Percentiles rank a stretch among this genome's conserved stretches.
phyloP scores from a whole-genome alignment of 805 yeast genomes.

The Ogataea henricii region DNA sequence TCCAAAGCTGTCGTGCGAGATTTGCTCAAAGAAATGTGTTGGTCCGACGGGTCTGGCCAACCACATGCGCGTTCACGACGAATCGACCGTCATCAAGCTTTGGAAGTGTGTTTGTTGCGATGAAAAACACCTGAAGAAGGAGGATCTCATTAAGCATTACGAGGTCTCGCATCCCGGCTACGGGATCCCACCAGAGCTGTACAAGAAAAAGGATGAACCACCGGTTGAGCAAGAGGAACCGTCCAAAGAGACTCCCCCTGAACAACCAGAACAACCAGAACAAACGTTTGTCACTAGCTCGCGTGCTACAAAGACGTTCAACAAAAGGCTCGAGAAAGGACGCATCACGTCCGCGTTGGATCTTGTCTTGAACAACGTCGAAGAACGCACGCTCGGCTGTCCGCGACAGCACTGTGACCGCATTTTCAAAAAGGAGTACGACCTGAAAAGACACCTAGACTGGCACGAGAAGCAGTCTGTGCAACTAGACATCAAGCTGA shows the following conservation, averaged over 20 bases:
- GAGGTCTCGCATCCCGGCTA: conserved; percentile 39
- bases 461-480: conserved; percentile 47
- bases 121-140: conserved; percentile 53
- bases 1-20: conserved; percentile 62
- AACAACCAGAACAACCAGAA: neutral
- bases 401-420: conserved; percentile 53
- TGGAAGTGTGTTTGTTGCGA: conserved; percentile 69
- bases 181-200: conserved; percentile 18
- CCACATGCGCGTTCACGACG: conserved; percentile 76
- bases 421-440: conserved; percentile 51
- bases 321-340: conserved; percentile 46
- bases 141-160: conserved; percentile 60
- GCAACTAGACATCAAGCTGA: conserved; percentile 19
- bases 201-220: neutral
- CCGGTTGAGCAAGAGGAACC: neutral
- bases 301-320: conserved; percentile 15
- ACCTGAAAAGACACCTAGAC: conserved; percentile 48
- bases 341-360: conserved; percentile 41
- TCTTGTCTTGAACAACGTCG: conserved; percentile 40
- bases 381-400: conserved; percentile 43
- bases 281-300: conserved; percentile 9
- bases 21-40: conserved; percentile 72
- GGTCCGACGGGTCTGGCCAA: conserved; percentile 69
- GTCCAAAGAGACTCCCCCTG: neutral
- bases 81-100: conserved; percentile 46